Evolutionary conservation across 192 early-diverging fungal species (phyloP).

Genomic region (Obelidium mucronatum): DNA sequence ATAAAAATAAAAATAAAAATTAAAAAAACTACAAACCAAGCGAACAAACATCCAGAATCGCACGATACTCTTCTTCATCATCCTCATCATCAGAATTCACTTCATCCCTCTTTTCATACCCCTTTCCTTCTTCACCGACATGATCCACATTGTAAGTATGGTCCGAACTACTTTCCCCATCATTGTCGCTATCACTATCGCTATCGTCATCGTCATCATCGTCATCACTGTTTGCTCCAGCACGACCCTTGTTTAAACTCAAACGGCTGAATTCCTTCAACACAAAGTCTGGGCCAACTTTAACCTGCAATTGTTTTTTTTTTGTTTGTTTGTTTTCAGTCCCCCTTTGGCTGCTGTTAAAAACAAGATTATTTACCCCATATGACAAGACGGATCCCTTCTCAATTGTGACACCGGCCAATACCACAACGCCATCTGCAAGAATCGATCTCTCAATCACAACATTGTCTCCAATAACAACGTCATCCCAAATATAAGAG

Average conservation of each 20-base stretch:
- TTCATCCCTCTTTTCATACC: conserved; percentile 63
- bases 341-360: too few species aligned
- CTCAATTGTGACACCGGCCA: conserved; percentile 70
- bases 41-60: conserved; percentile 48
- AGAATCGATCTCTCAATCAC: conserved; percentile 76
- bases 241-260: conserved; percentile 54
- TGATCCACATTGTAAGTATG: conserved; percentile 41
- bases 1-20: background rate
- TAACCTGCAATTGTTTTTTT: conserved; percentile 56
- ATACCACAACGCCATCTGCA: conserved; percentile 72
- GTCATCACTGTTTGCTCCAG: conserved; percentile 29
- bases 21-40: conserved; percentile 5
- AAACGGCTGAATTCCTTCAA: conserved; percentile 74
- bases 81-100: conserved; percentile 49
- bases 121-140: conserved; percentile 66
- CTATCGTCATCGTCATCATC: background rate
- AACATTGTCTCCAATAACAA: conserved; percentile 72
- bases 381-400: conserved; percentile 71
- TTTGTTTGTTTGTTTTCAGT: too few species aligned
- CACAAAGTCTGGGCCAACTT: conserved; percentile 75
- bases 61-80: conserved; percentile 62
- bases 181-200: background rate
- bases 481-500: conserved; percentile 87
- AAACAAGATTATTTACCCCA: conserved; percentile 39
- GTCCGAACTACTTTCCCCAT: background rate